Percentiles rank a stretch among this genome's conserved stretches.
phyloP scores from a whole-genome alignment of 345 rosid genomes.

The Citrus sp. region DNA sequence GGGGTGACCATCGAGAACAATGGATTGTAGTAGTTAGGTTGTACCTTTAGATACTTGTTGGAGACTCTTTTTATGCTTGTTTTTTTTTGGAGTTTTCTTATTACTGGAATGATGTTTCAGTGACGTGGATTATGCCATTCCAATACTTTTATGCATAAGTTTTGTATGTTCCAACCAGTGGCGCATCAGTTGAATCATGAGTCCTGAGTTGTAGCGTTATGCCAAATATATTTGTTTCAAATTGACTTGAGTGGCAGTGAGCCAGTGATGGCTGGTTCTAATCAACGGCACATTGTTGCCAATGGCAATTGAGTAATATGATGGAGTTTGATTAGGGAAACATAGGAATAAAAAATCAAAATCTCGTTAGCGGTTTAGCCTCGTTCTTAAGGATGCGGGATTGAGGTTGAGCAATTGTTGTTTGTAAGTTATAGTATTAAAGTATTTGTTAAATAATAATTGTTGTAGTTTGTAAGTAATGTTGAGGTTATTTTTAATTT shows the following conservation, averaged over 20 bases:
- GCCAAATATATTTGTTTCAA: too few species aligned
- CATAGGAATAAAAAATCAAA: too few species aligned
- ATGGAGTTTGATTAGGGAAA: neutral
- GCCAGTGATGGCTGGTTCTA: neutral
- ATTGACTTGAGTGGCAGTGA: neutral
- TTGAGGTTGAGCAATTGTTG: rapidly evolving
- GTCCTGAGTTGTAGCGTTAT: neutral
- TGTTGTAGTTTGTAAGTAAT: too few species aligned
- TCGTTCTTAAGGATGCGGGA: too few species aligned
- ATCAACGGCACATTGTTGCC: neutral
- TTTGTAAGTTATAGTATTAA: too few species aligned
- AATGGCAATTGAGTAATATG: neutral
- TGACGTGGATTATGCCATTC: neutral
- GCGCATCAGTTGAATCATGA: neutral
- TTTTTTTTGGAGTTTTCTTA: neutral
- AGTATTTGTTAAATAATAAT: too few species aligned
- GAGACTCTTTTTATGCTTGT: neutral
- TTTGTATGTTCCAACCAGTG: neutral
- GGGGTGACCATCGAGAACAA: slow-evolving; percentile 2
- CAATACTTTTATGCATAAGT: neutral
- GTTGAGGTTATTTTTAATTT: rapidly evolving
- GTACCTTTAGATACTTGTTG: neutral
- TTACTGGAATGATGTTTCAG: neutral
- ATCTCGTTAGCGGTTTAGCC: too few species aligned
- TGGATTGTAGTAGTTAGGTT: slow-evolving; percentile 9